Evolutionary conservation across 1,284 basidiomycete genomes (phyloP), one percentile per base, ranked within the genome.

Genomic region (Naganishia sp.): DNA sequence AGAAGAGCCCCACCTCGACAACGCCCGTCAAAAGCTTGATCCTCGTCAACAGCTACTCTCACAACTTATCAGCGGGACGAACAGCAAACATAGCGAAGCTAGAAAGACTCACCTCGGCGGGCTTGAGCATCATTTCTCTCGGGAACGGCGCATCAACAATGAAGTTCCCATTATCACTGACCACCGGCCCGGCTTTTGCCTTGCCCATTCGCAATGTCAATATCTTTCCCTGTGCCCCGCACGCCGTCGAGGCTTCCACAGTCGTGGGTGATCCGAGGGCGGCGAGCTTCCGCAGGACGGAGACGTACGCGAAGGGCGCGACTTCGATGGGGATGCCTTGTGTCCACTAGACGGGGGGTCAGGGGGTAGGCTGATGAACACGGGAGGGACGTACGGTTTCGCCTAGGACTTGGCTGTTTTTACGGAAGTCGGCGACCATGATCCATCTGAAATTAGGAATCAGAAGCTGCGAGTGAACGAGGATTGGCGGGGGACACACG

Each of bases 291-390:
- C 85, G 86, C 50, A 95, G 81, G 28, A 94, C 90, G 76, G 90
- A 90, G 52, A 88, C 90, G 78, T 96, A 96, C 3, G 94, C 95
- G 76, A 98, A 98, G 0, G 95, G 94, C 1, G 90, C 91, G 28
- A 98, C 95, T 81, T 99, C 95, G 70, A 99, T 88, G 0, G 95
- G 95, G 18, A 99, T 88, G 25, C 96, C 95, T 76, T 90, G 86
- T 57, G 83, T 85, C 83, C 89, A 98, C 91, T 94, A 71, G 2
- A 4, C 46, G 44, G 39, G 44, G 46, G 21, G 28, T 54, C 21
- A 54, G 36, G 25, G 33, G 44, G n/a, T 15, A 36, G 42, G 50
- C 21, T 28, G 48, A 55, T 13, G 48, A 13, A 39, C 5, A 25
- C 18, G 42, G 36, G 52, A 21, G 33, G 48, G 50, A 83, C 89